These are phyloP conservation scores for Coniochaeta ligniaria DNA, from an alignment of 2,329 filamentous ascomycete species.

Conservation along the genomic window DNA sequence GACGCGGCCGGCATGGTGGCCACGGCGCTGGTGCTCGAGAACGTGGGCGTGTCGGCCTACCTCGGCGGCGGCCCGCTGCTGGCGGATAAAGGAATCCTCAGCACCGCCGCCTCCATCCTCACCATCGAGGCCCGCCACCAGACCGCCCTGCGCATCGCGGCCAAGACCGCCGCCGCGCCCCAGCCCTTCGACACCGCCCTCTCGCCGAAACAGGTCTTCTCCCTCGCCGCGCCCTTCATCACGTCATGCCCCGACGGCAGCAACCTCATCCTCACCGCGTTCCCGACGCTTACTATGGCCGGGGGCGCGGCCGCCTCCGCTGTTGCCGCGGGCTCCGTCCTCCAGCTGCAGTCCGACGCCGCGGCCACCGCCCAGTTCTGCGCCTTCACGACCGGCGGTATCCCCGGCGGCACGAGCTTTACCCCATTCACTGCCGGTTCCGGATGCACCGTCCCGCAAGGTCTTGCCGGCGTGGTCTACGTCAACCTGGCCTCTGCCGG, in stretches of 20 bases:
- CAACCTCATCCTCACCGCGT: slow-evolving; percentile 54
- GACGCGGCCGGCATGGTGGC: slow-evolving; percentile 60
- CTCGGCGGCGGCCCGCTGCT: slow-evolving; percentile 64
- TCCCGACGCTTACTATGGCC: slow-evolving; percentile 53
- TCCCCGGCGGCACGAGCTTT: slow-evolving; percentile 54
- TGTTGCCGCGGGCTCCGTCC: slow-evolving; percentile 29
- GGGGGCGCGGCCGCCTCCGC: slow-evolving; percentile 30
- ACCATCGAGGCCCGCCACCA: slow-evolving; percentile 70
- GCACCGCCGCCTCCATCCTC: slow-evolving; percentile 62
- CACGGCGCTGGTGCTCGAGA: slow-evolving; percentile 64
- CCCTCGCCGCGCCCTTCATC: slow-evolving; percentile 68
- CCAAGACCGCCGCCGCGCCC: slow-evolving; percentile 52
- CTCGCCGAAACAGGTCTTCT: slow-evolving; percentile 62
- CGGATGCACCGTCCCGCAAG: slow-evolving; percentile 54
- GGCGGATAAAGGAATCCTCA: slow-evolving; percentile 50
- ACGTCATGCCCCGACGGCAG: slow-evolving; percentile 58
- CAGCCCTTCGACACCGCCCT: slow-evolving; percentile 66
- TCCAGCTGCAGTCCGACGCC: slow-evolving; percentile 43
- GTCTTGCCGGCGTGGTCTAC: slow-evolving; percentile 58
- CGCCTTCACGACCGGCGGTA: slow-evolving; percentile 58
- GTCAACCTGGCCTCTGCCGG: slow-evolving; percentile 54
- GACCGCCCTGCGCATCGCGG: slow-evolving; percentile 59
- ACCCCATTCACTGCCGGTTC: slow-evolving; percentile 43
- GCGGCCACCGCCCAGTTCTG: slow-evolving; percentile 49
- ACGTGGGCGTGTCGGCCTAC: slow-evolving; percentile 66